Evolutionary conservation across 192 early-diverging fungal genomes (phyloP), one percentile per base, ranked within the genome.

Genomic region (Haplosporangium gracile): DNA sequence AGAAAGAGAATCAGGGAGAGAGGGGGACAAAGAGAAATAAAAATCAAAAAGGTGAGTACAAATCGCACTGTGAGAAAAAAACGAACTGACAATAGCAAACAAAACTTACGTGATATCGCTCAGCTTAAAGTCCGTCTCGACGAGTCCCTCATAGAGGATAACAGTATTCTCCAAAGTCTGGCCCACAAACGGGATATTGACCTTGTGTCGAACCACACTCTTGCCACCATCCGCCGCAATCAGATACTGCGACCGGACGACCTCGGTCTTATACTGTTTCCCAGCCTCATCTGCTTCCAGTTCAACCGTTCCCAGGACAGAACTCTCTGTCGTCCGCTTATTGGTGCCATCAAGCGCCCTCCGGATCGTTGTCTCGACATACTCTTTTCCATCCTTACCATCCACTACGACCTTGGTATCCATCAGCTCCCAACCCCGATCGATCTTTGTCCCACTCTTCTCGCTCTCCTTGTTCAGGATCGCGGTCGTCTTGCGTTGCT

Each of bases 171-270:
- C 70, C 26, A 82, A 36, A 13, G 87, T 83, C 11, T 43, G 51
- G 6, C 87, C 87, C 18, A 43, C 34, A 70, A 88, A 88, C 2
- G 73, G 63, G 26, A 82, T 88, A 39, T 53, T 29, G 42, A 88
- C n/a, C 71, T 84, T 82, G 63, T 88, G 87, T 6, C 82, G 77
- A 45, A 88, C 87, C 26, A 76, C 79, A 6, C 82, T 84, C 55
- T 80, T 75, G 22, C 87, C 87, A 20, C 87, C 87, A 29, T 88
- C 87, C 1, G 81, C 80, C 0, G 74, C 87, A 26, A 88, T 80
- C 39, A 88, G 60, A 45, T 88, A 88, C 45, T 76, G 26, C 26
- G 82, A 83, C 0, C 77, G 47, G 0, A 88, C 57, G 2, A 78
- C 40, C 40, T 83, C 75, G 0, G 60, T 72, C 47, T 84, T 78